phyloP scores from a whole-genome alignment of 2,329 filamentous ascomycete genomes.

The Lachnellula willkommii region DNA sequence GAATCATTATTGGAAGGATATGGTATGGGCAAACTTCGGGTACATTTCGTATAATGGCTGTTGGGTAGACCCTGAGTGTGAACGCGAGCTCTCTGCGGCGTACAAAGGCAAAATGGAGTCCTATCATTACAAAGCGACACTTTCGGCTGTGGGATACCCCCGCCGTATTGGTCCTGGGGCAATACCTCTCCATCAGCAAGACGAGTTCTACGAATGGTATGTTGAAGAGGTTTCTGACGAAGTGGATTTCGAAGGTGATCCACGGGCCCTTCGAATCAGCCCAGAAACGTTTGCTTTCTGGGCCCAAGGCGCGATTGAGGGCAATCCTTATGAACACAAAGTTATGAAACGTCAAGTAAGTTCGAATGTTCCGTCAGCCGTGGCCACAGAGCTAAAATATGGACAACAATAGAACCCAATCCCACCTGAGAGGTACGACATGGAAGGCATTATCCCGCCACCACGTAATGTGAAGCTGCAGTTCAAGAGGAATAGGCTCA shows the following conservation, averaged over 20 bases:
- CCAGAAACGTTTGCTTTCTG: conserved; percentile 40
- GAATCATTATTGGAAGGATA: conserved; percentile 22
- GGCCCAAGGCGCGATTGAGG: conserved; percentile 31
- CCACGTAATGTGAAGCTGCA: conserved; percentile 10
- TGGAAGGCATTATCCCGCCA: not conserved
- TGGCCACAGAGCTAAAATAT: not conserved
- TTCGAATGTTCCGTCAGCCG: not conserved
- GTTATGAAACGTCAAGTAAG: conserved; percentile 18
- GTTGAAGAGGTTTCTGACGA: conserved; percentile 35
- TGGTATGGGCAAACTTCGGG: conserved; percentile 25
- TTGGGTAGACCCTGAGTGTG: conserved; percentile 30
- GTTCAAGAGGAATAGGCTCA: conserved; percentile 24
- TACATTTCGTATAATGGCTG: conserved; percentile 21
- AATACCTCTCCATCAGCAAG: conserved; percentile 16
- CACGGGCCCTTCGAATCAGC: conserved; percentile 34
- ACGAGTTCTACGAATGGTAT: conserved; percentile 20
- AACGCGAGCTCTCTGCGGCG: conserved; percentile 17
- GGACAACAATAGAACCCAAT: conserved; percentile 5
- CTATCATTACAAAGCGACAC: not conserved
- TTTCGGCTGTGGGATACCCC: conserved; percentile 7
- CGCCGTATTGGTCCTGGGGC: conserved; percentile 7
- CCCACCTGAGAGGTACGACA: not conserved
- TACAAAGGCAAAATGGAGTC: conserved; percentile 5
- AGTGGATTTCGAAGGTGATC: conserved; percentile 39
- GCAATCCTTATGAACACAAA: conserved; percentile 21